These are phyloP conservation scores for Fusarium luffae DNA, from an alignment of 2,329 filamentous ascomycete species.

Conservation along the genomic window DNA sequence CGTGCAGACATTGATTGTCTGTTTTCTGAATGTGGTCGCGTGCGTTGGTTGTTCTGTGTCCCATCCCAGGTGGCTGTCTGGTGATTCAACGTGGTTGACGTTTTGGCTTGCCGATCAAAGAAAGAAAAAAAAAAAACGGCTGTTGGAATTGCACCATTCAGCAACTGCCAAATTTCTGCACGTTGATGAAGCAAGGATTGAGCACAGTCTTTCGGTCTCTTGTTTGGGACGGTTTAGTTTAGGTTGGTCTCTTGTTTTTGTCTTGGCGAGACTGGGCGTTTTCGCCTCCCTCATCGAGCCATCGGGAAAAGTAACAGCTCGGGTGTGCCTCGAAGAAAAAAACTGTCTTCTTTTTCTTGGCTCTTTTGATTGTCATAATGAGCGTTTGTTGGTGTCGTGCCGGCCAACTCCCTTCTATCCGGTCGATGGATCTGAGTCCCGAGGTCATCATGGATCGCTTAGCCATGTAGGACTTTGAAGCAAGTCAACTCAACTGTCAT, in stretches of 20 bases:
- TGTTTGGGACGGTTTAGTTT: constrained; percentile 2
- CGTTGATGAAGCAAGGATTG: constrained; percentile 17
- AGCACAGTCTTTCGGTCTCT: constrained; percentile 2
- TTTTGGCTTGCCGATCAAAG: background rate
- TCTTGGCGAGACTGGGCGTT: constrained; percentile 36
- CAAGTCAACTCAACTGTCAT: background rate
- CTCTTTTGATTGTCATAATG: constrained; percentile 20
- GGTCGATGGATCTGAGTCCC: constrained; percentile 18
- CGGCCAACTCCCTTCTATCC: constrained; percentile 20
- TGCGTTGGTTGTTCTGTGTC: constrained; percentile 7
- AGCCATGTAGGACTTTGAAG: background rate
- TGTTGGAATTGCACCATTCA: constrained; percentile 8
- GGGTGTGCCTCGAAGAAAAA: constrained; percentile 17
- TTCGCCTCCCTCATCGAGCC: constrained; percentile 25
- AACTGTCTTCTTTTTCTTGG: constrained; percentile 19
- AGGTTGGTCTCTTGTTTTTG: background rate
- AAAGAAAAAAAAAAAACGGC: background rate
- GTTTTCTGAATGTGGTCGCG: constrained; percentile 31
- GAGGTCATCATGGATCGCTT: constrained; percentile 27
- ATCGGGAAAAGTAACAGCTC: background rate
- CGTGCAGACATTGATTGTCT: background rate
- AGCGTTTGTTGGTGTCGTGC: constrained; percentile 5
- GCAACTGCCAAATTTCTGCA: background rate
- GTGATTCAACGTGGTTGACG: too few species aligned
- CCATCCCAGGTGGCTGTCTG: too few species aligned